phyloP scores from a whole-genome alignment of 345 rosid species.

The Lepidium sativum region DNA sequence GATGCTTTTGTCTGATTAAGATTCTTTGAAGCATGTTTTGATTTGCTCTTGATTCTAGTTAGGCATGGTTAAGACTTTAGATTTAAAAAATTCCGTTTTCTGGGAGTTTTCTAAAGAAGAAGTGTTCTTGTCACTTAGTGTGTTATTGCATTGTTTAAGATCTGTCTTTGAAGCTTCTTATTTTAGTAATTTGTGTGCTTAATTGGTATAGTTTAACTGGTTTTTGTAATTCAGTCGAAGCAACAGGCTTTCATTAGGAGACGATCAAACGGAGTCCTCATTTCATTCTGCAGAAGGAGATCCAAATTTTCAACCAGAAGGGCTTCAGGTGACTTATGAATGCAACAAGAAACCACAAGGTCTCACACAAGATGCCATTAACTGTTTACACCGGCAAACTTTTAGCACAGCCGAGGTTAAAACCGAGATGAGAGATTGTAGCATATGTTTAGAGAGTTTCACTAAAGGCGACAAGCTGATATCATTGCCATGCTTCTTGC shows the following conservation, averaged over 20 bases:
- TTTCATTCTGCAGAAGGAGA: background rate
- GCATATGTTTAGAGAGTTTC: slow-evolving; percentile 85
- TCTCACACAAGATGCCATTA: slow-evolving; percentile 45
- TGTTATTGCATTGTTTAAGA: background rate
- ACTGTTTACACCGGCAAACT: slow-evolving; percentile 39
- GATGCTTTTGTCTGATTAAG: background rate
- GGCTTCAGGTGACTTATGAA: slow-evolving; percentile 22
- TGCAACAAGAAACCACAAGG: slow-evolving; percentile 64
- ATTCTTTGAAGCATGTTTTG: background rate
- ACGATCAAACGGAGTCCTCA: slow-evolving; percentile 15
- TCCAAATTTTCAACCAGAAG: slow-evolving; percentile 20
- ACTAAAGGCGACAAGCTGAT: slow-evolving; percentile 49
- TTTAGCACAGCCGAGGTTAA: slow-evolving; percentile 29
- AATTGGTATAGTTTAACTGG: background rate
- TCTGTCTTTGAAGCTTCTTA: background rate
- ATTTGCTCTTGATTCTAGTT: background rate
- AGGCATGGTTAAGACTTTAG: background rate
- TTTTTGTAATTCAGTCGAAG: slow-evolving; percentile 3
- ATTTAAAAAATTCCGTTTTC: too few species aligned
- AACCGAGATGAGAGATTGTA: slow-evolving; percentile 17
- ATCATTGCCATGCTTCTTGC: slow-evolving; percentile 57
- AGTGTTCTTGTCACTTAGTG: background rate
- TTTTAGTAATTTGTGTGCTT: background rate
- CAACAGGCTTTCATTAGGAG: slow-evolving; percentile 11
- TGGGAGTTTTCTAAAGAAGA: background rate